Evolutionary conservation across 176 grass and related monocot species (phyloP).

Genomic region (Themeda triandra): DNA sequence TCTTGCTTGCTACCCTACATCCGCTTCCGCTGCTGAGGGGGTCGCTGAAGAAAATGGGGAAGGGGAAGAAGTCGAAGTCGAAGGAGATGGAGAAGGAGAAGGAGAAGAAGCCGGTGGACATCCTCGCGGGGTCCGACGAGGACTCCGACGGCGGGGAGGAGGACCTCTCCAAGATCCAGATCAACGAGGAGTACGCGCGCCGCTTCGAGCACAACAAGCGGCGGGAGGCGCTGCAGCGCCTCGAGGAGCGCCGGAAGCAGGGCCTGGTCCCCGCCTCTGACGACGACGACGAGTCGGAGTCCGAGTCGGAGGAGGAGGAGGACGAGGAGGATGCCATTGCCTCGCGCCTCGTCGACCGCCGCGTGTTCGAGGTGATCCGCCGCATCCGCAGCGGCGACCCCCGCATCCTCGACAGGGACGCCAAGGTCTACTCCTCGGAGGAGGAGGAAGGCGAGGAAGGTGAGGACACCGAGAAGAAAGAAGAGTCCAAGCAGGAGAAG

Average conservation of each 20-base stretch:
- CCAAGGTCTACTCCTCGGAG: slow-evolving; percentile 47
- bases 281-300: neutral
- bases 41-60: neutral
- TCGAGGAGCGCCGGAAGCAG: slow-evolving; percentile 61
- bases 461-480: slow-evolving; percentile 26
- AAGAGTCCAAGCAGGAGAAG: slow-evolving; percentile 22
- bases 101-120: slow-evolving; percentile 10
- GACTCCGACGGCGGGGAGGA: slow-evolving; percentile 37
- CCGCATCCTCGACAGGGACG: slow-evolving; percentile 46
- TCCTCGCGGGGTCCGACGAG: slow-evolving; percentile 36
- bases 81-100: too few species aligned
- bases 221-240: slow-evolving; percentile 61
- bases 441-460: slow-evolving; percentile 12
- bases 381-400: slow-evolving; percentile 65
- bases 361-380: slow-evolving; percentile 64
- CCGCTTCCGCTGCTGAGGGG: neutral
- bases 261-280: slow-evolving; percentile 27
- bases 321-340: slow-evolving; percentile 27
- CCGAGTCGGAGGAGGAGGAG: neutral
- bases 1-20: neutral
- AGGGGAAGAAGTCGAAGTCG: neutral
- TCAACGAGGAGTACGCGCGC: slow-evolving; percentile 67
- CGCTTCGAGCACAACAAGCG: slow-evolving; percentile 84
- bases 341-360: slow-evolving; percentile 43
- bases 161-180: slow-evolving; percentile 58